A percentile compares a stretch with the other conserved stretches of the same genome.
phyloP scores from a whole-genome alignment of 2,329 filamentous ascomycete genomes.

The Sarocladium strictum region DNA sequence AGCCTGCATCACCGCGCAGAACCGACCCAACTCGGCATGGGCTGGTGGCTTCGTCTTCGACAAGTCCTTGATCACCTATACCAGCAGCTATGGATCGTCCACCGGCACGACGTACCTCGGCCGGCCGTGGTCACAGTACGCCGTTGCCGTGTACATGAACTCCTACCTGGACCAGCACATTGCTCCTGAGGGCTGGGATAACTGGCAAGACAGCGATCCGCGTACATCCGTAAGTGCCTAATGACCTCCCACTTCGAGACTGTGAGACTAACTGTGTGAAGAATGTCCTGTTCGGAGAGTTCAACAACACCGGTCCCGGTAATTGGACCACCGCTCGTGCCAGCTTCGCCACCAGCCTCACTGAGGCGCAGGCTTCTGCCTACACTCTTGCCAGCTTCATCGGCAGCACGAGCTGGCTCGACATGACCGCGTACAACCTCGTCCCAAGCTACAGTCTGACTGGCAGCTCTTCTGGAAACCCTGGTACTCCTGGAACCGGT shows the following conservation, averaged over 20 bases:
- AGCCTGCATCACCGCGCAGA: conserved; percentile 33
- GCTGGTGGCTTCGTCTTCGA: conserved; percentile 35
- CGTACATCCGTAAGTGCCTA: conserved; percentile 37
- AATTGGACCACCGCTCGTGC: conserved; percentile 1
- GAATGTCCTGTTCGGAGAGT: conserved; percentile 50
- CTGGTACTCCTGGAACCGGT: not conserved
- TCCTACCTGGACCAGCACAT: conserved; percentile 30
- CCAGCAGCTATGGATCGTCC: conserved; percentile 16
- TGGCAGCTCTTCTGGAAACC: not conserved
- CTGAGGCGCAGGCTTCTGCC: not conserved
- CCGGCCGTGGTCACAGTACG: conserved; percentile 38
- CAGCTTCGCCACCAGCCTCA: not conserved
- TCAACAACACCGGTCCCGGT: conserved; percentile 44
- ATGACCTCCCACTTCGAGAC: not conserved
- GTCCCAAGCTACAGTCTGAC: conserved; percentile 21
- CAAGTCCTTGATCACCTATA: conserved; percentile 27
- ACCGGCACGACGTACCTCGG: conserved; percentile 36
- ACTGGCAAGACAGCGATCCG: conserved; percentile 52
- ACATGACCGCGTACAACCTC: conserved; percentile 17
- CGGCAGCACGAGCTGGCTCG: conserved; percentile 1
- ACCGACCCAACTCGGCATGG: not conserved
- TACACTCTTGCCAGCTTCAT: not conserved
- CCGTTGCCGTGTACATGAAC: conserved; percentile 42
- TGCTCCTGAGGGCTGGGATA: conserved; percentile 26
- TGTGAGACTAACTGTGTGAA: not conserved